These are phyloP conservation scores for Zelonia costaricensis DNA, from an alignment of 208 protist genomes.

Conservation along the genomic window DNA sequence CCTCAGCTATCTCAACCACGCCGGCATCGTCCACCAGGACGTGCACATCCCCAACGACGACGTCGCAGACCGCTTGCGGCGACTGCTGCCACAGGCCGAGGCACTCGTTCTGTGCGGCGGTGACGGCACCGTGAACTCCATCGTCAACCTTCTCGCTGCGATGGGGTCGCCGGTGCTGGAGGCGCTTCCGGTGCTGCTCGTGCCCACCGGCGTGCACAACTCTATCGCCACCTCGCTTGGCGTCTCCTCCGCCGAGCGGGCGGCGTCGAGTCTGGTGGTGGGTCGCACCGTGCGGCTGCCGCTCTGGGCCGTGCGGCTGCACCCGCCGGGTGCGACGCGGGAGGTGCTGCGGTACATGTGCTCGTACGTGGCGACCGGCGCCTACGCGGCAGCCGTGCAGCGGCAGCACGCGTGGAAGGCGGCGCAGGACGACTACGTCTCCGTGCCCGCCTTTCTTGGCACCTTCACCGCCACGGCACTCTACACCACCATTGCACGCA, in stretches of 20 bases:
- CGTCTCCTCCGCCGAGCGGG: slow-evolving; percentile 55
- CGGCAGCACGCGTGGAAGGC: slow-evolving; percentile 44
- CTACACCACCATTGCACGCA: slow-evolving; percentile 50
- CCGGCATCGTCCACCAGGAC: slow-evolving; percentile 71
- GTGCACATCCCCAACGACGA: slow-evolving; percentile 42
- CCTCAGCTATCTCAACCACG: slow-evolving; percentile 61
- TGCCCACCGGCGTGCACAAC: slow-evolving; percentile 80
- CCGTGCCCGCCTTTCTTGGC: slow-evolving; percentile 38
- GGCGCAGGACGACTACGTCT: slow-evolving; percentile 63
- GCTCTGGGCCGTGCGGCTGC: slow-evolving; percentile 69
- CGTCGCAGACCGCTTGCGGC: slow-evolving; percentile 16
- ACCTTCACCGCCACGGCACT: slow-evolving; percentile 45
- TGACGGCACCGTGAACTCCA: slow-evolving; percentile 77
- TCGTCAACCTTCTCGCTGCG: slow-evolving; percentile 56
- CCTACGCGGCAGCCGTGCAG: slow-evolving; percentile 55
- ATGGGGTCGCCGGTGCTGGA: slow-evolving; percentile 13
- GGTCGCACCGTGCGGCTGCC: slow-evolving; percentile 54
- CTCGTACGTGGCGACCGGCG: slow-evolving; percentile 65
- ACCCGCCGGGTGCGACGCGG: slow-evolving; percentile 2
- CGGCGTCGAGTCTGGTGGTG: slow-evolving; percentile 63
- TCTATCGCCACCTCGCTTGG: slow-evolving; percentile 75
- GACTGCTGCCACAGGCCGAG: slow-evolving; percentile 27
- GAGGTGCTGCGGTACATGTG: slow-evolving; percentile 48
- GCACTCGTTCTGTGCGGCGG: slow-evolving; percentile 67
- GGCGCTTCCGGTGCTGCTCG: slow-evolving; percentile 49